These are phyloP conservation scores for Boletus reticuloceps DNA, from an alignment of 768 basidiomycete species.

Conservation along the genomic window DNA sequence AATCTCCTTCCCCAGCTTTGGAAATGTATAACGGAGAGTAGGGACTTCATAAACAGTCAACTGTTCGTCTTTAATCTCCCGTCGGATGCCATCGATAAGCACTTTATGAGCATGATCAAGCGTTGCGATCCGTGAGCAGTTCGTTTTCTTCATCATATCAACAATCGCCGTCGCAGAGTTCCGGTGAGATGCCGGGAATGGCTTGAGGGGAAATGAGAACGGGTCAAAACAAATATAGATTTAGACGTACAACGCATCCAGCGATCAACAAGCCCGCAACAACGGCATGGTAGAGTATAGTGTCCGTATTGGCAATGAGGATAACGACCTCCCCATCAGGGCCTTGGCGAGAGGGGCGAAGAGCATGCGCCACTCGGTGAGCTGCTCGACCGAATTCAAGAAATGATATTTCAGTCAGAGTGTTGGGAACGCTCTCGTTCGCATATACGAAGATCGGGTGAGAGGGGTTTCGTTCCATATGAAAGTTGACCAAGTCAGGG, in stretches of 20 bases:
- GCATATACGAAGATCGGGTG: constrained; percentile 20
- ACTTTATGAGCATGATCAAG: constrained; percentile 15
- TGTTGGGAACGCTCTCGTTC: constrained; percentile 6
- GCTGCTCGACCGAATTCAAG: constrained; percentile 29
- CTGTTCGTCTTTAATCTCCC: background rate
- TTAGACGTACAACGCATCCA: constrained; percentile 33
- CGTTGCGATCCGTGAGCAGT: constrained; percentile 19
- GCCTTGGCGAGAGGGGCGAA: constrained; percentile 34
- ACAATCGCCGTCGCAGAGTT: constrained; percentile 42
- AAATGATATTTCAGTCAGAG: constrained; percentile 9
- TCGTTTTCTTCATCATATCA: constrained; percentile 20
- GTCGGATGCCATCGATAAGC: constrained; percentile 11
- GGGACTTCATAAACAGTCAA: constrained; percentile 21
- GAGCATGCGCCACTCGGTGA: constrained; percentile 37
- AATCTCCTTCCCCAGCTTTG: constrained; percentile 37
- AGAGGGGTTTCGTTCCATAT: constrained; percentile 23
- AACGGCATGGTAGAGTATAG: constrained; percentile 32
- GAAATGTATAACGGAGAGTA: constrained; percentile 31
- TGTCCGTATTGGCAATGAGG: constrained; percentile 30
- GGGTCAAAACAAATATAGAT: constrained; percentile 21
- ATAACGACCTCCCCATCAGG: constrained; percentile 20
- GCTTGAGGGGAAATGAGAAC: constrained; percentile 21
- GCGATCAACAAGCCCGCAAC: constrained; percentile 38
- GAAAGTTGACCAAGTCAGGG: constrained; percentile 25
- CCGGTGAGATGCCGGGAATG: constrained; percentile 37